Evolutionary conservation across 2,329 filamentous ascomycete genomes (phyloP), one percentile per base, ranked within the genome.

Genomic region (Monosporascus sp.): DNA sequence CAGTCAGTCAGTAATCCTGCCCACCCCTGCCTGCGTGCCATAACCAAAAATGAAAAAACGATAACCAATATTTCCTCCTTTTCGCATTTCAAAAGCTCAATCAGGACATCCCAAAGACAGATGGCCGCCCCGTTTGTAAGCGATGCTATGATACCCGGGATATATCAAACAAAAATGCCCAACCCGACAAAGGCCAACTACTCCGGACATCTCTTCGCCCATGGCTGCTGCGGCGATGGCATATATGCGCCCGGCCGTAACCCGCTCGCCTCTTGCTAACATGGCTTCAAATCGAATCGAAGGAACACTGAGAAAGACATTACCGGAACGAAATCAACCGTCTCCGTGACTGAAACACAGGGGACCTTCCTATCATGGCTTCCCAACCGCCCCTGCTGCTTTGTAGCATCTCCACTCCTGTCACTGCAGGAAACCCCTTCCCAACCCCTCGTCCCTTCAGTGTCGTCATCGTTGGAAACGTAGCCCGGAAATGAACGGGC

Each of bases 11-110:
- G 22, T 46, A 15, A n/a, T 17, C 7, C 43, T 22, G 17, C 43
- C 43, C 43, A 50, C 47, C 54, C 48, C 49, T 52, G 51, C 58
- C 51, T 53, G 50, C 37, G 18, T 49, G 47, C 46, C 49, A 48
- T 47, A 51, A 41, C 20, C 18, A 22, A 48, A 45, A 37, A 37
- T 6, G 6, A 25, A 35, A 41, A 37, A 38, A 35, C 5, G 14
- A 25, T 5, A 41, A 37, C 6, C 47, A 46, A 20, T 25, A 43
- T 58, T 67, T 48, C 43, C 46, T 31, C 43, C 47, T 20, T 35
- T 37, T 47, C 50, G 48, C 43, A 45, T 52, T 44, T 53, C 47
- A 51, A 53, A 53, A 45, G 24, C 51, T 51, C 43, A 46, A 18
- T 6, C 43, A 25, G 43, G 24, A 46, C 31, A 46, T 46, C 43